Base-by-base conservation (phyloP, 2,329 filamentous ascomycete species). In the Colletotrichum nymphaeae region DNA sequence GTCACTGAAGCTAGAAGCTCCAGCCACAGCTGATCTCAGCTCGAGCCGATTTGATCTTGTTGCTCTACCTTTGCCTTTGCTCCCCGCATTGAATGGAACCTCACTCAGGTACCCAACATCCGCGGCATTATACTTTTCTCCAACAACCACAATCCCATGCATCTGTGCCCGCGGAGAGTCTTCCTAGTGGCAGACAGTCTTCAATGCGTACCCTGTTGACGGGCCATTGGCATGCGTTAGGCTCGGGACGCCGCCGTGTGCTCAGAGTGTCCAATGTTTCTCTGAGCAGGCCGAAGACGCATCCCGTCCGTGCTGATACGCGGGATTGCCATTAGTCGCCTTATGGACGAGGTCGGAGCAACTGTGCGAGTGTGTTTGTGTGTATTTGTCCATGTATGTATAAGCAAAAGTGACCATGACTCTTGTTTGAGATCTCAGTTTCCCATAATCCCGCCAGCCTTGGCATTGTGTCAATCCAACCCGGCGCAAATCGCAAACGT, bases 391-490 rank as follows among this genome's bases (percentile, higher is more conserved):
- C 1, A 1, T n/a, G 66, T 53, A 46, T 53, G 28, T 19, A 35
- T 30, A 24, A n/a, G 63, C 22, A 24, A 32, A 69, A 37, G 32
- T 49, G 46, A 58, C 52, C 16, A 42, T 37, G 19, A 35, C n/a
- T 55, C 62, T 37, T 64, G 70, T 69, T 69, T 73, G 53, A 69
- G 30, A 63, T 42, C n/a, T 26, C 46, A 6, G 63, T 67, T 57
- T 26, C 56, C 16, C 37, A 16, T 32, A n/a, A 37, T 53, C 58
- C 22, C 19, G 16, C 19, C 28, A 32, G 59, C 30, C 70, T 73
- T 73, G 70, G 70, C 66, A 64, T 69, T 73, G 59, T 60, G 28
- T 73, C 70, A 63, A 53, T 69, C 12, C 59, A 52, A 22, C 52
- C n/a, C 53, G 28, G 53, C 65, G 42, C 65, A 32, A 24, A 30